These are phyloP conservation scores for Lachnellula suecica DNA, from an alignment of 2,329 filamentous ascomycete species.

Conservation along the genomic window DNA sequence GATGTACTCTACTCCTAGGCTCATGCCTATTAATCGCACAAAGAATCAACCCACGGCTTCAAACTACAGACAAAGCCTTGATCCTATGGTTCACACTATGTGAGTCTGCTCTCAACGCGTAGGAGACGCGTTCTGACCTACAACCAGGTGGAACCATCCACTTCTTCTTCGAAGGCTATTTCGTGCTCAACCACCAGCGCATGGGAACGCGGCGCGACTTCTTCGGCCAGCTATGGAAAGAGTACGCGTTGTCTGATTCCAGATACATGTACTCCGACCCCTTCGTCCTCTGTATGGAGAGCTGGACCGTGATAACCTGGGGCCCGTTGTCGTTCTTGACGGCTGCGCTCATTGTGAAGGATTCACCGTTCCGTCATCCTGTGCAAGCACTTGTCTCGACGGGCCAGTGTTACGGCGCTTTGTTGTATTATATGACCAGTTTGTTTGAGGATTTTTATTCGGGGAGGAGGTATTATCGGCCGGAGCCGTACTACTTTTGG, in stretches of 20 bases:
- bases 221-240: conserved; percentile 57
- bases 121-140: conserved; percentile 32
- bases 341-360: conserved; percentile 43
- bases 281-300: conserved; percentile 55
- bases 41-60: conserved; percentile 22
- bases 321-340: conserved; percentile 57
- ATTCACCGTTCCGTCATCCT: conserved; percentile 45
- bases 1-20: conserved; percentile 20
- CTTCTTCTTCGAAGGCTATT: conserved; percentile 42
- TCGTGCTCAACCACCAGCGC: conserved; percentile 41
- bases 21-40: conserved; percentile 13
- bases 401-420: conserved; percentile 45
- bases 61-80: conserved; percentile 20
- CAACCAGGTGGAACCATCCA: conserved; percentile 40
- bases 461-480: conserved; percentile 53
- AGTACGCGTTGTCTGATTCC: conserved; percentile 56
- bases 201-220: conserved; percentile 42
- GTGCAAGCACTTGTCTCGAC: conserved; percentile 38
- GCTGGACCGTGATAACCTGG: conserved; percentile 53
- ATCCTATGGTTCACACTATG: conserved; percentile 32
- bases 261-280: conserved; percentile 53
- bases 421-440: conserved; percentile 61
- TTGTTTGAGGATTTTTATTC: conserved; percentile 45
- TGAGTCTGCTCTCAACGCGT: conserved; percentile 16
- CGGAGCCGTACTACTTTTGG: conserved; percentile 63